Conservation (phyloP, 108 stramenopile genomes). For the Asterionellopsis glacialis region DNA sequence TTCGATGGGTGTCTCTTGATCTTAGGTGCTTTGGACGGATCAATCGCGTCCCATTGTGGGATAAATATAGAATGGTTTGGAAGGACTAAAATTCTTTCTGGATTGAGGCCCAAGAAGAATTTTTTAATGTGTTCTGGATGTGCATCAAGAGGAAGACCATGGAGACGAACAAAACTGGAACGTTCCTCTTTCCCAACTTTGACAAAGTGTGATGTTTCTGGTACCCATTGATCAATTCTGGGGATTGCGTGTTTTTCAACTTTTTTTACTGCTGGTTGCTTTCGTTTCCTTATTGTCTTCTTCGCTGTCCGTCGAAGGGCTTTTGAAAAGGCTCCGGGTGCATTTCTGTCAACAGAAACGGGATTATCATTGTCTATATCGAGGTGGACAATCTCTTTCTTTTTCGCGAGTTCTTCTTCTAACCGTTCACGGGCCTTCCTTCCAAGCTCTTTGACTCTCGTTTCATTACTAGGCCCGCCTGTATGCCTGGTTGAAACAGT, state of each 20-base stretch:
- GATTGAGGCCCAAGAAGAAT: conserved; percentile 72
- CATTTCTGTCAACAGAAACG: neutral
- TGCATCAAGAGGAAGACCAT: conserved; percentile 58
- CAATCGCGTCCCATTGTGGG: conserved; percentile 7
- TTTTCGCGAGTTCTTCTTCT: conserved; percentile 57
- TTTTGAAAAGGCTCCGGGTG: neutral
- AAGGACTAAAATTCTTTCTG: conserved; percentile 43
- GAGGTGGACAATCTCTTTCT: conserved; percentile 57
- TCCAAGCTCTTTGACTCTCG: conserved; percentile 45
- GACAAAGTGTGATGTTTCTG: conserved; percentile 31
- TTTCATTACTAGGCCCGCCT: no score
- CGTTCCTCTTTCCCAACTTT: conserved; percentile 28
- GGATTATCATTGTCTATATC: conserved; percentile 1
- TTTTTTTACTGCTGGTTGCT: neutral
- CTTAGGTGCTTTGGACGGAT: neutral
- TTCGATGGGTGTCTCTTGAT: conserved; percentile 14
- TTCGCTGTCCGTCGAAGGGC: neutral
- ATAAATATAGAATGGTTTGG: conserved; percentile 4
- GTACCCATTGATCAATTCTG: conserved; percentile 43
- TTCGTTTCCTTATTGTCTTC: conserved; percentile 5
- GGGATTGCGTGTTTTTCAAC: neutral
- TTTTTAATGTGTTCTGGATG: conserved; percentile 46
- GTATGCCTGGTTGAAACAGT: no score
- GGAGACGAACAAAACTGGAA: conserved; percentile 57
- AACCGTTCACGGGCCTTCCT: conserved; percentile 48